These are phyloP conservation scores for Trametes punicea DNA, from an alignment of 768 basidiomycete genomes.

Conservation along the genomic window DNA sequence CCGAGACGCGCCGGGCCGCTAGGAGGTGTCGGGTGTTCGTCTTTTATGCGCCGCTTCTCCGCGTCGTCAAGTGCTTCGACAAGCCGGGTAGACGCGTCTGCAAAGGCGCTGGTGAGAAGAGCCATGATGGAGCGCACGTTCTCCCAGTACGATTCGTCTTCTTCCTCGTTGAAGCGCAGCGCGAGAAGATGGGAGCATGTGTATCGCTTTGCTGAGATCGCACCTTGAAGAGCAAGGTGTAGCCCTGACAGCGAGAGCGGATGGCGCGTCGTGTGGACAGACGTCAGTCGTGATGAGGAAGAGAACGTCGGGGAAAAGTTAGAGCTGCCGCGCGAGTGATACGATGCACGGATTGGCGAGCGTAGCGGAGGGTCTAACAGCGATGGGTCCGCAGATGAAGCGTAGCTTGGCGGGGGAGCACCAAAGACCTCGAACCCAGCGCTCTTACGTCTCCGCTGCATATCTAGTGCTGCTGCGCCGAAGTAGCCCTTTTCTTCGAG, in stretches of 20 bases:
- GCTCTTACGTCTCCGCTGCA: slow-evolving; percentile 52
- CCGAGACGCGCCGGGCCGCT: background rate
- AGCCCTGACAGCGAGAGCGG: slow-evolving; percentile 66
- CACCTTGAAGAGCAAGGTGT: slow-evolving; percentile 57
- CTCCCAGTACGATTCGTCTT: slow-evolving; percentile 81
- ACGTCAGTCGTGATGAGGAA: slow-evolving; percentile 58
- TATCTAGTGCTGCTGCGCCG: slow-evolving; percentile 56
- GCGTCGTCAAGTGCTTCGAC: slow-evolving; percentile 59
- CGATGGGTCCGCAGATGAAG: slow-evolving; percentile 10
- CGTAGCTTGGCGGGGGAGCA: slow-evolving; percentile 29
- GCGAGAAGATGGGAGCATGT: slow-evolving; percentile 79
- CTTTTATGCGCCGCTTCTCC: slow-evolving; percentile 50
- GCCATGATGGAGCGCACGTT: slow-evolving; percentile 75
- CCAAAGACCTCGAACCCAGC: slow-evolving; percentile 52
- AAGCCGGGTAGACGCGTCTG: slow-evolving; percentile 61
- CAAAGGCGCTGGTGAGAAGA: slow-evolving; percentile 62
- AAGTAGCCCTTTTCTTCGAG: slow-evolving; percentile 40
- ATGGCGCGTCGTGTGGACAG: slow-evolving; percentile 56
- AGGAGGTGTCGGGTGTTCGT: slow-evolving; percentile 44
- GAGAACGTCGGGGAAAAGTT: slow-evolving; percentile 19
- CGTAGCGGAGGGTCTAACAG: slow-evolving; percentile 8
- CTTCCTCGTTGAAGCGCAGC: slow-evolving; percentile 62
- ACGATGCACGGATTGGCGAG: slow-evolving; percentile 5
- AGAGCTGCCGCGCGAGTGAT: slow-evolving; percentile 5
- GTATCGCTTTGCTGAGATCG: slow-evolving; percentile 70